phyloP scores from a whole-genome alignment of 371 early-diverging fungal genomes.

The Mucor plumbeus region DNA sequence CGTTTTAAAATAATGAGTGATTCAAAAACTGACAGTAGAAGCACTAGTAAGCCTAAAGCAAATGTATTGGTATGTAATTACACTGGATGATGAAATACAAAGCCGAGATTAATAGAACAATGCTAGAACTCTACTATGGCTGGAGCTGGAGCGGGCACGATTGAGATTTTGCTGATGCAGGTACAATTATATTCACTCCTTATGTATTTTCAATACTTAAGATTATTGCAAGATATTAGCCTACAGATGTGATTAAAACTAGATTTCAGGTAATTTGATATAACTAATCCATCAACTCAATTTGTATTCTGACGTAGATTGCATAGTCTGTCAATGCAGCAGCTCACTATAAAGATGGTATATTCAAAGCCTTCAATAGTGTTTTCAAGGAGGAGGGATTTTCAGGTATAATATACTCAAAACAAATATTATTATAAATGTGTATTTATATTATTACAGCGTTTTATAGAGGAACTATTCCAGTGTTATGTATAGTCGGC shows the following conservation, averaged over 20 bases:
- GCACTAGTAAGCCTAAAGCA: conserved; percentile 9
- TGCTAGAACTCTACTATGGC: conserved; percentile 35
- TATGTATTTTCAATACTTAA: not conserved
- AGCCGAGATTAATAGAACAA: not conserved
- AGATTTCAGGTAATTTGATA: conserved; percentile 41
- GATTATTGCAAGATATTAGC: conserved; percentile 16
- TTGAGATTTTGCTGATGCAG: conserved; percentile 38
- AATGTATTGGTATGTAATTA: conserved; percentile 9
- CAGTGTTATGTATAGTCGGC: conserved; percentile 57
- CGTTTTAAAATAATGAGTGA: not conserved
- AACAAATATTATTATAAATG: not conserved
- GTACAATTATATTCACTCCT: not conserved
- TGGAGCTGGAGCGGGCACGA: conserved; percentile 37
- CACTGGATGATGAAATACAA: not conserved
- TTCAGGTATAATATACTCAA: conserved; percentile 18
- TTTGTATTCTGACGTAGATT: no score
- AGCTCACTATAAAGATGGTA: conserved; percentile 44
- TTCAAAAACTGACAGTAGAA: not conserved
- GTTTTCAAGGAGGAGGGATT: conserved; percentile 39
- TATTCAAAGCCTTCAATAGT: conserved; percentile 36
- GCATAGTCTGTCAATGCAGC: conserved; percentile 34
- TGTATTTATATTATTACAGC: conserved; percentile 19
- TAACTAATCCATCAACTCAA: no score
- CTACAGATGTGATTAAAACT: conserved; percentile 53
- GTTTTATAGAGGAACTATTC: conserved; percentile 55